Evolutionary conservation across 2,329 filamentous ascomycete genomes (phyloP), one percentile per base, ranked within the genome.

Genomic region (Davidsoniella australis): DNA sequence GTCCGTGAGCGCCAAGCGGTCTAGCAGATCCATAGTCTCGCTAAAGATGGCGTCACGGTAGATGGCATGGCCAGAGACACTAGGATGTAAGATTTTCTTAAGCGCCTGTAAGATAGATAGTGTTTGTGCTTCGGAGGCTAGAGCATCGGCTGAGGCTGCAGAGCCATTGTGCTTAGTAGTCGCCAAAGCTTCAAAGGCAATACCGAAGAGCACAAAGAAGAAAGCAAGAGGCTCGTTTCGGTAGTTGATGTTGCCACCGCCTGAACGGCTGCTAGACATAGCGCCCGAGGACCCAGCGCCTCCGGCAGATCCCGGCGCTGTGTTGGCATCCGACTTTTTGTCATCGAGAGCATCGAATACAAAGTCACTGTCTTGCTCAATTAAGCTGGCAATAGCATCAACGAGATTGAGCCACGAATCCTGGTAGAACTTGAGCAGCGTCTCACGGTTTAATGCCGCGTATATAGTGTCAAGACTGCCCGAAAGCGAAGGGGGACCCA

Each of bases 161-260:
- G 29, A 33, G 29, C 29, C 29, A 33, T 33, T 33, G 12, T 24
- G 44, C 38, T 36, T 48, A 43, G 87, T 79, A 5, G 85, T 86
- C 6, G 89, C 89, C 18, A 98, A 74, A 16, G 93, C 89, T 64
- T 98, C 93, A 57, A 98, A 96, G 0, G 89, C 87, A 51, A 98
- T 80, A 9, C 91, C 91, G 58, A 96, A 98, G 0, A 98, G 73
- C 12, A 98, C 89, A 59, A 98, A 98, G 69, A 98, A 98, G 71
- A 98, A 98, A 0, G 91, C 91, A 1, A 96, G 86, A 0, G 91
- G 91, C 61, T 98, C 91, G 59, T 96, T 89, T 44, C 91, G 84
- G 62, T 98, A 98, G 63, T 96, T 96, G 66, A 98, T 96, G 56
- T 89, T 85, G 45, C 80, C 72, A 16, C 51, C 43, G n/a, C 38